Base-by-base conservation (phyloP, 2,329 filamentous ascomycete species). In the Exophiala bonariae region DNA sequence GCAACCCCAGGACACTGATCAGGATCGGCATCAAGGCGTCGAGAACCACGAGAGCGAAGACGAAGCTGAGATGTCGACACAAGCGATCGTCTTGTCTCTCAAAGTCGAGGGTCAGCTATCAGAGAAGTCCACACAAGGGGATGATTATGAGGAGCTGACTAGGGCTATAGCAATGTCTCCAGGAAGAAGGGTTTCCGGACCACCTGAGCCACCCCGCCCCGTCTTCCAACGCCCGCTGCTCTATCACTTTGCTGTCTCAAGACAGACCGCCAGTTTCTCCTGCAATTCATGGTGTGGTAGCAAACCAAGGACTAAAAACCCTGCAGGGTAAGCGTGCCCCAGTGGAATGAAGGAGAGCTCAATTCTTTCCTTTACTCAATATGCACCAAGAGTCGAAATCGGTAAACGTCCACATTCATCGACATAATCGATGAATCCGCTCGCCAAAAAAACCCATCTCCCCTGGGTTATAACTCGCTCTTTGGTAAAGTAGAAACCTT, bases 401-500 rank as follows among this genome's bases (percentile, higher is more conserved):
- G 28, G 28, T n/a, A 31, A 31, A 31, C 28, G 8, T 31, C n/a
- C 28, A 31, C 28, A 31, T 31, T 31, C n/a, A 31, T 31, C 28
- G 28, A 31, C 28, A n/a, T n/a, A n/a, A 31, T 31, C 28, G 28
- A 31, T 31, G 28, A 31, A 31, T 31, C 28, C 28, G 28, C 28
- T 31, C 8, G 28, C 28, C 9, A 31, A n/a, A n/a, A n/a, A 31
- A 31, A n/a, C 28, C 28, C n/a, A 31, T 31, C 28, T 31, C 28
- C 16, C 16, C 34, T 36, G 16, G 17, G 8, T 36, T 19, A 36
- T 19, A 36, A 16, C 34, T 36, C 34, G 34, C 34, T 36, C 34
- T 36, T 19, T 36, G 36, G 36, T 9, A 39, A 22, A 39, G 18
- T 17, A 9, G 36, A 17, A 17, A 20, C 36, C 36, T 39, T 39